Evolutionary conservation across 257 asterid species (phyloP).

Genomic region (Echites panduratus): DNA sequence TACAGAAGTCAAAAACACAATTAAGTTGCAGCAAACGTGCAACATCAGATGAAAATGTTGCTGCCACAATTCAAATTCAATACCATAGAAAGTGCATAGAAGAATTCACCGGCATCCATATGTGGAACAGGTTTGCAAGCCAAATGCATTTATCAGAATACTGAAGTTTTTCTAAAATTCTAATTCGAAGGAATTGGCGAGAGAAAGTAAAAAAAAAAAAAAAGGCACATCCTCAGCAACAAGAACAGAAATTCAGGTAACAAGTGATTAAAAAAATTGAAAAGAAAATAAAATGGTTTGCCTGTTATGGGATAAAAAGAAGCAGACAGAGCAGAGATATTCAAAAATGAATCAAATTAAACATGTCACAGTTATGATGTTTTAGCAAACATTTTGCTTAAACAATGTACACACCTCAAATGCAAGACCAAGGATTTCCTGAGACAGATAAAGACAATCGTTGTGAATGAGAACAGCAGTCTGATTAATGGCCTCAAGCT

Average conservation of each 20-base stretch:
- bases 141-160: background rate
- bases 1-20: background rate
- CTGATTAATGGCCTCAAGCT: conserved; percentile 87
- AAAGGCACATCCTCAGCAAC: background rate
- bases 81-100: background rate
- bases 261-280: background rate
- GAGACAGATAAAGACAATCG: conserved; percentile 86
- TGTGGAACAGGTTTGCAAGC: background rate
- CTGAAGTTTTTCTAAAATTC: background rate
- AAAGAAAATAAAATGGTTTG: background rate
- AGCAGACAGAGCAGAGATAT: background rate
- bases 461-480: conserved; percentile 89
- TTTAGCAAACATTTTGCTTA: background rate
- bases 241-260: background rate
- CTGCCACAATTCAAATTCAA: background rate
- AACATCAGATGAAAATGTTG: background rate
- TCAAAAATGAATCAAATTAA: background rate
- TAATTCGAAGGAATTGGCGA: background rate
- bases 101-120: background rate
- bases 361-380: background rate
- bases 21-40: background rate
- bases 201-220: background rate
- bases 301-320: background rate
- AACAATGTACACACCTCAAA: conserved; percentile 52
- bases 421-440: conserved; percentile 95